A percentile compares a stretch with the other conserved stretches of the same genome.
These are phyloP conservation scores for Camellia japonica DNA, from an alignment of 148 eudicot species.

Conservation along the genomic window DNA sequence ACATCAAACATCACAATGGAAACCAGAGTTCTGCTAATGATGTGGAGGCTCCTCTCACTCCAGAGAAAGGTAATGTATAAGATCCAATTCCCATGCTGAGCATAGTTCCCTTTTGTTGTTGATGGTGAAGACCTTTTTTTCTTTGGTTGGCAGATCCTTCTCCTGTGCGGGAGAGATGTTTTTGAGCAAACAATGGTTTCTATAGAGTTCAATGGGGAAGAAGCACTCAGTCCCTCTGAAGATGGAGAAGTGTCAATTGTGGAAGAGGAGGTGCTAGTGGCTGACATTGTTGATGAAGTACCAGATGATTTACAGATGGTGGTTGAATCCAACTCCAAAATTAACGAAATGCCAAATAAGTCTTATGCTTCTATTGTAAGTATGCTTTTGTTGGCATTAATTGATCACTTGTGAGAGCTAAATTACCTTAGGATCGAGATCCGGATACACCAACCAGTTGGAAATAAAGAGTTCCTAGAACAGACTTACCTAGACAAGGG, in stretches of 20 bases:
- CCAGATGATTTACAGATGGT: slow-evolving; percentile 38
- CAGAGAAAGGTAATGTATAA: slow-evolving; percentile 45
- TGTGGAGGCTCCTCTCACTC: slow-evolving; percentile 30
- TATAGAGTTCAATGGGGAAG: slow-evolving; percentile 39
- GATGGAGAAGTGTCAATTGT: slow-evolving; percentile 44
- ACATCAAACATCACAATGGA: slow-evolving; percentile 20
- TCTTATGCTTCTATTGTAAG: slow-evolving; percentile 96
- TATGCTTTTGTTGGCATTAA: not conserved
- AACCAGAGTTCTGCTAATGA: slow-evolving; percentile 31
- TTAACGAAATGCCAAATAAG: slow-evolving; percentile 62
- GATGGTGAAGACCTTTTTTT: slow-evolving; percentile 20
- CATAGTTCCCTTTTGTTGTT: not conserved
- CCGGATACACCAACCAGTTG: not conserved
- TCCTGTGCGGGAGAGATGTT: slow-evolving; percentile 44
- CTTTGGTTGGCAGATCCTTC: slow-evolving; percentile 26
- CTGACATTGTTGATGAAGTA: slow-evolving; percentile 52
- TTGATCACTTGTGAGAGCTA: not conserved
- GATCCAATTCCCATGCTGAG: slow-evolving; percentile 4
- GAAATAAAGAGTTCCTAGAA: not conserved
- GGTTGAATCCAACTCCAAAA: slow-evolving; percentile 45
- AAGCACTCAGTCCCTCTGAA: slow-evolving; percentile 41
- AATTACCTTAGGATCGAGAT: not conserved
- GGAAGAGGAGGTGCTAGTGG: slow-evolving; percentile 54
- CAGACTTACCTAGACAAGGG: not conserved
- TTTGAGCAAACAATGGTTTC: slow-evolving; percentile 27